Evolutionary conservation across 345 rosid genomes (phyloP).

Genomic region (Camelina laxa): DNA sequence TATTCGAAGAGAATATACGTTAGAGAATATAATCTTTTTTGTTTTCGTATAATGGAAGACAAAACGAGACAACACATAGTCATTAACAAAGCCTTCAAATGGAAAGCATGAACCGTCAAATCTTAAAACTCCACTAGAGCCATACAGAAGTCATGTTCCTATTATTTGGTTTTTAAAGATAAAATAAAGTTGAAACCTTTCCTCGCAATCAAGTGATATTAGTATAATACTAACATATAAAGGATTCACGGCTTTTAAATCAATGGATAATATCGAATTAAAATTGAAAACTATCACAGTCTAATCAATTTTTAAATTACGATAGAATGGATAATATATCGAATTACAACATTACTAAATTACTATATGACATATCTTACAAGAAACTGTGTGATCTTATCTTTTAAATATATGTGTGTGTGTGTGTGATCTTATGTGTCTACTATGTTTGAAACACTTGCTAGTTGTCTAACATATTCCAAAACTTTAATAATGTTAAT

Average conservation of each 20-base stretch:
- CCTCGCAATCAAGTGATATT: conserved; percentile 13
- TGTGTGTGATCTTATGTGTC: background rate
- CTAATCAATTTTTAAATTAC: background rate
- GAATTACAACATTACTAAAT: background rate
- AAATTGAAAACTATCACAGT: background rate
- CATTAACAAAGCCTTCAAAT: conserved; percentile 26
- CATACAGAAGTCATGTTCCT: background rate
- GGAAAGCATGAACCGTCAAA: conserved; percentile 39
- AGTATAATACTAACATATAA: background rate
- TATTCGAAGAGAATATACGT: background rate
- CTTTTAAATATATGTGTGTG: background rate
- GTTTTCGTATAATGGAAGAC: conserved; percentile 31
- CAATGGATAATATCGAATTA: background rate
- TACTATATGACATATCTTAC: background rate
- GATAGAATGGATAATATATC: background rate
- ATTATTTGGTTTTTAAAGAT: conserved; percentile 11
- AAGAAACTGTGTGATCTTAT: background rate
- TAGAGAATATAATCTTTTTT: background rate
- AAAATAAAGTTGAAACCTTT: conserved; percentile 1
- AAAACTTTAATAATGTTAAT: background rate
- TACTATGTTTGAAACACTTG: background rate
- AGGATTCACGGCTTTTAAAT: background rate
- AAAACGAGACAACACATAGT: conserved; percentile 34
- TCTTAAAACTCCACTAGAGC: conserved; percentile 33
- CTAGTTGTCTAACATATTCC: background rate